Evolutionary conservation across 2,329 filamentous ascomycete species (phyloP), one percentile per base, ranked within the genome.

Genomic region (Teratosphaeria pseudoeucalypti): DNA sequence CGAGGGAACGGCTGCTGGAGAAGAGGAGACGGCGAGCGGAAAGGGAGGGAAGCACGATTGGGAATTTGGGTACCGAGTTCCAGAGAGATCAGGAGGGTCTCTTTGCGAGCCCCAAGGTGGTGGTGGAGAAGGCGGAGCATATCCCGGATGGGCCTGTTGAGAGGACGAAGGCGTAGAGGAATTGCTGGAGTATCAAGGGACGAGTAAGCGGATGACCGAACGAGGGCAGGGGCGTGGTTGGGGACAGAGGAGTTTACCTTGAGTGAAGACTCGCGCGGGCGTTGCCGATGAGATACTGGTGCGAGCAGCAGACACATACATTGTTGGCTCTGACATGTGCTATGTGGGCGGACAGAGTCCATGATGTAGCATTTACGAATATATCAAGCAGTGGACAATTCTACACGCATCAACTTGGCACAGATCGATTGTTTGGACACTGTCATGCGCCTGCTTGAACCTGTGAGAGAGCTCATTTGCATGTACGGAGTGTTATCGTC

Each of bases 21-120:
- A 97, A 97, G 86, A 82, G 94, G 73, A 86, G 86, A 74, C 82
- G 90, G 76, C 86, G 87, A 73, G 86, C 86, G 61, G 82, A 85
- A 73, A 78, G 84, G 60, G 84, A 88, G 71, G 82, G 73, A 71
- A 82, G 73, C 69, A 65, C 59, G 29, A 34, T 55, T 11, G 57
- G 57, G 16, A 66, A 69, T 57, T 56, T 64, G 29, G 70, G 70
- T 52, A 67, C 63, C 32, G 62, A 64, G 52, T 67, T 62, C 52
- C 71, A 73, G 66, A 69, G 66, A 63, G 62, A 71, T 37, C 65
- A 70, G 58, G 70, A 72, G 55, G 69, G 71, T 4, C 54, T 70
- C 26, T 65, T 67, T 39, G 67, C 70, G 14, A 65, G 62, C 34
- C 62, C 64, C 26, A 61, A 61, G 58, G 58, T 60, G 52, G 52